Evolutionary conservation across 495 filamentous ascomycete genomes (phyloP).

Genomic region (Echria macrotheca): DNA sequence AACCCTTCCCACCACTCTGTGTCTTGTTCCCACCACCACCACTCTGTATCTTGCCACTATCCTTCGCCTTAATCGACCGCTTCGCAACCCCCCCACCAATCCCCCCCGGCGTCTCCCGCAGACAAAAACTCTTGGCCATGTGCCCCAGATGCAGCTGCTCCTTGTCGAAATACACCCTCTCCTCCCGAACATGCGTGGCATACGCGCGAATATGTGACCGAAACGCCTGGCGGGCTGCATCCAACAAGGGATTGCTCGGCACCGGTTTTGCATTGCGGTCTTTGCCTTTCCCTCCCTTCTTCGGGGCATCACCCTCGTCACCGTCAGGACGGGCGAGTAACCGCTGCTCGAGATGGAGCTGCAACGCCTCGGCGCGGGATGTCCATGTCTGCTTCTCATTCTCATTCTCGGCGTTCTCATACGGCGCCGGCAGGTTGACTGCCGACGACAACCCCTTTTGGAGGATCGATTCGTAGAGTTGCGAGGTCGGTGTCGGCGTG

Average conservation of each 20-base stretch:
- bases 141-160: slow-evolving; percentile 86
- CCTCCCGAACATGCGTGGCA: slow-evolving; percentile 80
- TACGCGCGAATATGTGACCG: slow-evolving; percentile 92
- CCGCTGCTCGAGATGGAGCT: slow-evolving; percentile 45
- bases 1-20: slow-evolving; percentile 1
- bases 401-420: slow-evolving; percentile 11
- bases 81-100: slow-evolving; percentile 52
- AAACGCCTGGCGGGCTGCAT: slow-evolving; percentile 73
- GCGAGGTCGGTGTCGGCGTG: slow-evolving; percentile 29
- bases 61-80: slow-evolving; percentile 29
- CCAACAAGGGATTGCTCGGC: slow-evolving; percentile 44
- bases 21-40: slow-evolving; percentile 5
- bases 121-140: slow-evolving; percentile 84
- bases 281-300: slow-evolving; percentile 15
- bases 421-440: slow-evolving; percentile 30
- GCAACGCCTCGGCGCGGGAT: slow-evolving; percentile 41
- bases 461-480: slow-evolving; percentile 46
- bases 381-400: slow-evolving; percentile 36
- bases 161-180: slow-evolving; percentile 82
- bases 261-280: slow-evolving; percentile 7
- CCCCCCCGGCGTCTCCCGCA: slow-evolving; percentile 81
- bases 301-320: slow-evolving; percentile 9
- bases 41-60: slow-evolving; percentile 8
- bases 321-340: slow-evolving; percentile 28
- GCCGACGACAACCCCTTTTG: slow-evolving; percentile 48